Base-by-base conservation (phyloP, 805 yeast species). In the Schizosaccharomyces cryophilus region DNA sequence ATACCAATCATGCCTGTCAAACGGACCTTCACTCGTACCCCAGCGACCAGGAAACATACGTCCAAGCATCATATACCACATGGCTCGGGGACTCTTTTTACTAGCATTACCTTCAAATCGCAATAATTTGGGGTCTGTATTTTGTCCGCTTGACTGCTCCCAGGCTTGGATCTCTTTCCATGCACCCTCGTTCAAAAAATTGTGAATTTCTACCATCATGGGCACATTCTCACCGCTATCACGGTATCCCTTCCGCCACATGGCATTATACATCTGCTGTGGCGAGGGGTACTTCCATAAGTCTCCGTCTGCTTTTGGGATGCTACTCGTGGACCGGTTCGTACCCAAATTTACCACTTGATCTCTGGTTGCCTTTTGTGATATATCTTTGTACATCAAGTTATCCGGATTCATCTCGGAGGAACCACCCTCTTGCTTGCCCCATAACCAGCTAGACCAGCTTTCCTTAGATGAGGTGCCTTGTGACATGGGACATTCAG, bases 281-380 rank as follows among this genome's bases (percentile, higher is more conserved):
- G 99, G 98, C 1, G 96, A 87, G 1, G 99, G 99, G 69, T 93
- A 93, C 72, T 93, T 98, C 99, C 99, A 93, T 63, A 80, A 81
- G 9, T 74, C 76, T 1, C 73, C 75, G 15, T 69, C 69, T 35
- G 97, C 97, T 64, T 87, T 78, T 24, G 98, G 98, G 61, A 93
- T 93, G 1, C 87, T 73, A 17, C 95, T 87, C 47, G 82, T 71
- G 1, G 95, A 84, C 66, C 96, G 80, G 54, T 84, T 86, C 0
- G 93, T 86, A 9, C 96, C 88, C 40, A 93, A 74, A 42, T 79
- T 81, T 47, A 86, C 66, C 63, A 77, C 79, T 71, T 93, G 98
- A 31, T 94, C 95, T 0, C 93, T 87, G 4, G 83, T 83, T 56
- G 75, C 78, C 29, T 26, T 51, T 15, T 82, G 75, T 1, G 87